phyloP scores from a whole-genome alignment of 2,329 filamentous ascomycete genomes.

The Phoma sp. region DNA sequence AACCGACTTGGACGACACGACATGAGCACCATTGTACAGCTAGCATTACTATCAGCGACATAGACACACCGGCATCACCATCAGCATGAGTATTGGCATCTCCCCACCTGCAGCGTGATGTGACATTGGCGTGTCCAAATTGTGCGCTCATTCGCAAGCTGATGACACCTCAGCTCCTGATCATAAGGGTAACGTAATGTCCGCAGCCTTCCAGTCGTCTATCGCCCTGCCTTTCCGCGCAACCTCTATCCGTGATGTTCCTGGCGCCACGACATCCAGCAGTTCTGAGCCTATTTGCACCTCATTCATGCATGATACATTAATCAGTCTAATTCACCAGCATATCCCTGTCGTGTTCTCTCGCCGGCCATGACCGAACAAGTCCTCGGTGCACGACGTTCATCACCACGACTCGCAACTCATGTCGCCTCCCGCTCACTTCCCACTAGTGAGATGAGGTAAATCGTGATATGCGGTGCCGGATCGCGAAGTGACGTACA shows the following conservation, averaged over 20 bases:
- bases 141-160: neutral
- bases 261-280: neutral
- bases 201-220: neutral
- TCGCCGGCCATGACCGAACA: neutral
- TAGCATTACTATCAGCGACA: slow-evolving; percentile 1
- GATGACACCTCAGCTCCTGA: neutral
- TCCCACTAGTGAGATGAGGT: no score
- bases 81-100: neutral
- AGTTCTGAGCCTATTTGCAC: slow-evolving; percentile 10
- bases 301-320: slow-evolving; percentile 6
- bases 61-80: slow-evolving; percentile 1
- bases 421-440: neutral
- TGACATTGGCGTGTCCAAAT: neutral
- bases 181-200: neutral
- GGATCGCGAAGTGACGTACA: no score
- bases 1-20: neutral
- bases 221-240: neutral
- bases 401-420: neutral
- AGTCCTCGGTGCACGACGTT: neutral
- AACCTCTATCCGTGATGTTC: neutral
- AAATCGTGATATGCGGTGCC: no score
- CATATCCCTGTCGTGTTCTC: neutral
- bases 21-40: slow-evolving; percentile 11
- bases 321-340: neutral
- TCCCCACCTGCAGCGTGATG: neutral